Evolutionary conservation across 352 stramenopile genomes (phyloP), one percentile per base, ranked within the genome.

Genomic region (Phytophthora lateralis): DNA sequence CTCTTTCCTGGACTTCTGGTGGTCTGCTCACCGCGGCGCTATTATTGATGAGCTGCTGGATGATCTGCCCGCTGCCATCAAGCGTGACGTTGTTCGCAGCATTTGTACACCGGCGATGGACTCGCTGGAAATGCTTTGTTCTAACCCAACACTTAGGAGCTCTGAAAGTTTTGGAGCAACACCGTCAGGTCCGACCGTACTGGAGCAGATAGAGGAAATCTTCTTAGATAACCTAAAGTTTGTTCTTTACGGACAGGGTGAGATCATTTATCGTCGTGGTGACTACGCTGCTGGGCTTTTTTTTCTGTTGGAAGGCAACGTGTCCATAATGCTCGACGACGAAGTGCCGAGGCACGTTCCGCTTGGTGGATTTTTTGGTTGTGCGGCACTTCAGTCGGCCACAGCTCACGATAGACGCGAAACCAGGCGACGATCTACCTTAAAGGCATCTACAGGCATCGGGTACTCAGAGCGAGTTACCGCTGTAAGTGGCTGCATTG

Each of bases 1-100:
- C 56, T 80, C 78, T 12, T 90, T 88, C 41, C 41, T 90, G 11
- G 78, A 90, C 43, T 90, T 82, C 17, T 90, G 80, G 80, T 88
- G 80, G 80, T 85, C 78, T 12, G 64, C 78, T 5, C 80, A 90
- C 38, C 76, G 80, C 8, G 78, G 81, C 8, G 78, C 81, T 14
- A 83, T 88, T 42, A 80, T 90, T 38, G 75, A 78, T 32, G 73
- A 89, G 20, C 48, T 90, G 8, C 50, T 90, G 6, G 38, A 80
- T 7, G 79, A 90, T 29, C 66, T 90, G 1, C 81, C 81, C 0
- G 55, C 50, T 18, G 74, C 53, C 9, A 86, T 88, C 43, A 84
- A 88, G 38, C 69, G 74, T 3, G 79, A 89, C 30, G 85, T 90
- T 14, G 57, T 82, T 2, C 64, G 63, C 2, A 89, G 79, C 35